Evolutionary conservation across 2,329 filamentous ascomycete species (phyloP).

Genomic region (Colletotrichum sp.): DNA sequence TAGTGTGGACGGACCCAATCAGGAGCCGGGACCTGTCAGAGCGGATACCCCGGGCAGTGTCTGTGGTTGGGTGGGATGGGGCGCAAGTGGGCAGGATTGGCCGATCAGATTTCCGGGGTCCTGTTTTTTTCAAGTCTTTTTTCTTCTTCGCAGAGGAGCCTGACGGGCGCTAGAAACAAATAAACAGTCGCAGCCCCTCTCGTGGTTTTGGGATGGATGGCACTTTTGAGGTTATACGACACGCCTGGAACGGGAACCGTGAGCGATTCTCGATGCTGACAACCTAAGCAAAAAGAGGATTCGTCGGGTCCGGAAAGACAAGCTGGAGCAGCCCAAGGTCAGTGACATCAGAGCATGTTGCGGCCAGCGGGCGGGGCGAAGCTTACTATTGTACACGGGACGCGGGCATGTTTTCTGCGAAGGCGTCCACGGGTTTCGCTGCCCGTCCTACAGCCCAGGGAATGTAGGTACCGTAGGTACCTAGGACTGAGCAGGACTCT

Average conservation of each 20-base stretch:
- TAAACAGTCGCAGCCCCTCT: neutral
- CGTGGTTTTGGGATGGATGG: neutral
- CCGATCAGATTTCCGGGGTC: conserved; percentile 20
- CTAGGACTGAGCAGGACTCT: neutral
- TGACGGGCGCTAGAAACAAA: neutral
- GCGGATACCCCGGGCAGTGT: conserved; percentile 20
- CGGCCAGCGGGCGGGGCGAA: conserved; percentile 16
- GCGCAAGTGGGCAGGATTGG: conserved; percentile 10
- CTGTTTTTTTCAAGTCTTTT: neutral
- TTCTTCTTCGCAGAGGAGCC: neutral
- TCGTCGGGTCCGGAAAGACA: neutral
- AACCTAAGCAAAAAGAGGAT: neutral
- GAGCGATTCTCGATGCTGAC: neutral
- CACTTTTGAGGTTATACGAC: neutral
- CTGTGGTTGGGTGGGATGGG: conserved; percentile 17
- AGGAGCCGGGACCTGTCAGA: conserved; percentile 18
- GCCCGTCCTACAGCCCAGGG: neutral
- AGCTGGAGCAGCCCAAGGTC: neutral
- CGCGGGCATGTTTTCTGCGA: conserved; percentile 6
- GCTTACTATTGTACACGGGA: conserved; percentile 12
- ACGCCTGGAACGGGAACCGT: neutral
- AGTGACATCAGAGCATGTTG: conserved; percentile 19
- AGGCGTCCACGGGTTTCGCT: neutral
- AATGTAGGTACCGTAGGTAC: neutral
- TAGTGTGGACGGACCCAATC: conserved; percentile 18